phyloP scores from a whole-genome alignment of 2,329 filamentous ascomycete genomes.

The Arthrobotrys sphaeroides region DNA sequence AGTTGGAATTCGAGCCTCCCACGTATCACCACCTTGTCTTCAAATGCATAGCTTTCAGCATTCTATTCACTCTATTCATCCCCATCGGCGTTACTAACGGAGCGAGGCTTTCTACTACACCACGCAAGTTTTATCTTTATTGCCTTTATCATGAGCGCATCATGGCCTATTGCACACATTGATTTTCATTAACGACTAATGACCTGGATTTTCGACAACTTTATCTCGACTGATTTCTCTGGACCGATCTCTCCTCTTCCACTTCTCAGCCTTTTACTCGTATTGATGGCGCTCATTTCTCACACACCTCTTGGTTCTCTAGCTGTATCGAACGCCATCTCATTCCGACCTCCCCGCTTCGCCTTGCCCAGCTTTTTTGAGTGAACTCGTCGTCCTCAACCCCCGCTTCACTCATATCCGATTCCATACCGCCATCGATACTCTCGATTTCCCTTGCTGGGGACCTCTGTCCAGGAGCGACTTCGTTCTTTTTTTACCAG shows the following conservation, averaged over 20 bases:
- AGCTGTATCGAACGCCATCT: too few species aligned
- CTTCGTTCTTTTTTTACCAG: too few species aligned
- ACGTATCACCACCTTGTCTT: constrained; percentile 2
- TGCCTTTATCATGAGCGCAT: constrained; percentile 24
- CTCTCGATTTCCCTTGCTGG: too few species aligned
- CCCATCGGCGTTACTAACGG: constrained; percentile 44
- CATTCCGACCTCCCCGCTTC: constrained; percentile 6
- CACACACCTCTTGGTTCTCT: too few species aligned
- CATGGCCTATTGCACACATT: constrained; percentile 3
- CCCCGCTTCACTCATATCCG: too few species aligned
- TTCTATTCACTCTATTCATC: constrained; percentile 22
- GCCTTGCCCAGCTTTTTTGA: too few species aligned
- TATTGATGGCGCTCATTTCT: background rate
- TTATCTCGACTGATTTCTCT: constrained; percentile 18
- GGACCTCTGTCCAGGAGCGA: too few species aligned
- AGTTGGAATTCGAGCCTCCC: constrained; percentile 7
- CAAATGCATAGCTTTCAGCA: constrained; percentile 3
- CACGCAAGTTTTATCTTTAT: constrained; percentile 13
- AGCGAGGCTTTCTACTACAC: constrained; percentile 38
- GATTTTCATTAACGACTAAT: constrained; percentile 47
- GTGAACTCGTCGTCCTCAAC: too few species aligned
- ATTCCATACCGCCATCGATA: too few species aligned
- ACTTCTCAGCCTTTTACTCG: background rate
- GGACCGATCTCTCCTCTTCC: background rate
- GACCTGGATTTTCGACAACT: constrained; percentile 34